Evolutionary conservation across 305 asterid genomes (phyloP).

Genomic region (Rubia peregrina): DNA sequence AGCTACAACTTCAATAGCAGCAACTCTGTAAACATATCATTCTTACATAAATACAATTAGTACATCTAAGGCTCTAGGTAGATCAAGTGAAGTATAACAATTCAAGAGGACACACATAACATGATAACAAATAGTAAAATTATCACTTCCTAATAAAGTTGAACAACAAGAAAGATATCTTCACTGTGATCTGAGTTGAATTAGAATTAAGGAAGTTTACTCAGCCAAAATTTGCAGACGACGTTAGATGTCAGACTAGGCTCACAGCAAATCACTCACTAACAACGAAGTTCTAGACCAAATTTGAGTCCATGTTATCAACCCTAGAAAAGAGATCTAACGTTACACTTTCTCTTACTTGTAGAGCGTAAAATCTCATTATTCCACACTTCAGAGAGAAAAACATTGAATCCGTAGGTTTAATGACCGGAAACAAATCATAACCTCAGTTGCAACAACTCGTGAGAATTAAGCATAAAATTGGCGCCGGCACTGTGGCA

Average conservation of each 20-base stretch:
- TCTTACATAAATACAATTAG: not conserved
- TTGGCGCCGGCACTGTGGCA: too few species aligned
- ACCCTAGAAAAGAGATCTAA: not conserved
- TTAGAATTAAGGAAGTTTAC: not conserved
- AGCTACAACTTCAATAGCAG: not conserved
- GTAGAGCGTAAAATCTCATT: too few species aligned
- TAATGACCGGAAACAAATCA: not conserved
- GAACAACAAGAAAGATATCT: not conserved
- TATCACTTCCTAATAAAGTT: too few species aligned
- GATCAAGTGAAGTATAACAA: too few species aligned
- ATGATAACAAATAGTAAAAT: not conserved
- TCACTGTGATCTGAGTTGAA: not conserved
- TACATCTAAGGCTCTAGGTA: not conserved
- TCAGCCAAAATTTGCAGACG: not conserved
- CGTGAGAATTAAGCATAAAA: not conserved
- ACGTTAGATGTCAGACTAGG: not conserved
- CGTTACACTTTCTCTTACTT: too few species aligned
- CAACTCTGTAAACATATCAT: not conserved
- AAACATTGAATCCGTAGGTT: not conserved
- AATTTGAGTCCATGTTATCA: not conserved
- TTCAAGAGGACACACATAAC: not conserved
- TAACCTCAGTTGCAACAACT: not conserved
- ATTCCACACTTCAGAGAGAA: too few species aligned
- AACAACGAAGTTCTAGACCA: not conserved
- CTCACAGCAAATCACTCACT: not conserved